Base-by-base conservation (phyloP, 208 protist species). In the Crithidia bombi region DNA sequence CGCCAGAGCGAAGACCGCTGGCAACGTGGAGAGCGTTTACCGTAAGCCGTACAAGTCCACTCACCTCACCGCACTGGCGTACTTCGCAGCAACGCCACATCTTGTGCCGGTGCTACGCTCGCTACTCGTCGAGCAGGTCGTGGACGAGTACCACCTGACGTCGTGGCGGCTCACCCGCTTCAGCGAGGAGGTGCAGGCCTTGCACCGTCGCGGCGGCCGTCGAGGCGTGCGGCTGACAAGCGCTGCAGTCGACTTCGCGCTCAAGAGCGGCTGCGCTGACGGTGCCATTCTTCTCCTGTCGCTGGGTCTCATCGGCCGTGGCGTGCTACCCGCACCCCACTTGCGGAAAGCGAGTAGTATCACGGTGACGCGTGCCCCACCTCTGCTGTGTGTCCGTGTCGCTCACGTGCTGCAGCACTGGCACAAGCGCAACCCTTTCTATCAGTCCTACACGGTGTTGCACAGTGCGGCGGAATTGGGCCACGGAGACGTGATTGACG, bases 381-480 rank as follows among this genome's bases (percentile, higher is more conserved):
- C 47, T 5, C 0, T 55, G 25, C 17, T 65, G 47, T 66, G 54
- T 26, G 32, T 65, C 21, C 71, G 44, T 41, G 26, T 77, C 7
- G 35, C 33, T 7, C 44, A 47, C 44, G 46, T 58, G 47, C 49
- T 73, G 58, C 65, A 46, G 17, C 30, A 55, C n/a, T 76, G 71
- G 71, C 62, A 70, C 64, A 28, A 23, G 36, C 54, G 63, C 5
- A 52, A 30, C 17, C 12, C n/a, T 0, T 61, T 26, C 1, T 70
- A 61, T 32, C 59, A 66, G 38, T 76, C 56, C 32, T 94, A 88
- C 79, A 90, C 81, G 11, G 65, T 87, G 39, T 69, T 94, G 51
- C 89, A 94, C 72, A 84, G 79, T 54, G 89, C 86, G n/a, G 77
- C 86, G 36, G 78, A 79, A 43, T 65, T 91, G 14, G 75, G 78